Evolutionary conservation across 2,329 filamentous ascomycete genomes (phyloP).

Genomic region (Talaromyces sp.): DNA sequence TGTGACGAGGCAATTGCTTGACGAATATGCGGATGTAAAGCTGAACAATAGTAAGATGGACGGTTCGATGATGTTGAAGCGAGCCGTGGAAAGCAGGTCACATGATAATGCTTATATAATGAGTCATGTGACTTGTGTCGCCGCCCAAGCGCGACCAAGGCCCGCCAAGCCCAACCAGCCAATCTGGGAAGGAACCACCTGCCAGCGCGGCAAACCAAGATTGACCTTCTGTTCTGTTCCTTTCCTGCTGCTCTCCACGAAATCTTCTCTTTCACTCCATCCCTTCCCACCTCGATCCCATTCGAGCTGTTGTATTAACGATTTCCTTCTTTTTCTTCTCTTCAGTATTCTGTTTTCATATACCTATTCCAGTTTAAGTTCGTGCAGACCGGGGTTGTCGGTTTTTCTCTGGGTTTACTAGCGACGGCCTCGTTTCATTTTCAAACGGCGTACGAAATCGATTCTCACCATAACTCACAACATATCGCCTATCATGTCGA

Average conservation of each 20-base stretch:
- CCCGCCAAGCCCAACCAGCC: conserved; percentile 7
- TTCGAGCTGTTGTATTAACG: conserved; percentile 10
- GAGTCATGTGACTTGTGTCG: conserved; percentile 11
- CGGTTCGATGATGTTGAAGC: conserved; percentile 15
- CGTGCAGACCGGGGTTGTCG: background rate
- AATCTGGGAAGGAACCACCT: conserved; percentile 15
- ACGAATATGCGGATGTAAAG: conserved; percentile 8
- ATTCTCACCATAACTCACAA: conserved; percentile 21
- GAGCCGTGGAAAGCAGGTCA: conserved; percentile 12
- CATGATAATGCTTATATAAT: conserved; percentile 12
- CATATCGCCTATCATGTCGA: conserved; percentile 40
- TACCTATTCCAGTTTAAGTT: background rate
- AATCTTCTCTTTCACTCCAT: conserved; percentile 18
- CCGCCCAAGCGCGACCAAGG: background rate
- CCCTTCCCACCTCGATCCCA: background rate
- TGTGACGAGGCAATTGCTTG: conserved; percentile 23
- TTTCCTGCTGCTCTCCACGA: background rate
- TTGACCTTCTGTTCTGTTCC: conserved; percentile 18
- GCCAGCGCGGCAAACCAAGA: conserved; percentile 20
- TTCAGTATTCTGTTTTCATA: conserved; percentile 7
- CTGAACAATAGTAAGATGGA: background rate
- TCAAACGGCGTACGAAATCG: conserved; percentile 5
- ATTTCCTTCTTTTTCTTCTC: conserved; percentile 3
- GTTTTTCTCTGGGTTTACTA: conserved; percentile 9
- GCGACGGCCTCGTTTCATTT: conserved; percentile 4